Conservation (phyloP, 352 stramenopile genomes). For the Phytophthora quininea region DNA sequence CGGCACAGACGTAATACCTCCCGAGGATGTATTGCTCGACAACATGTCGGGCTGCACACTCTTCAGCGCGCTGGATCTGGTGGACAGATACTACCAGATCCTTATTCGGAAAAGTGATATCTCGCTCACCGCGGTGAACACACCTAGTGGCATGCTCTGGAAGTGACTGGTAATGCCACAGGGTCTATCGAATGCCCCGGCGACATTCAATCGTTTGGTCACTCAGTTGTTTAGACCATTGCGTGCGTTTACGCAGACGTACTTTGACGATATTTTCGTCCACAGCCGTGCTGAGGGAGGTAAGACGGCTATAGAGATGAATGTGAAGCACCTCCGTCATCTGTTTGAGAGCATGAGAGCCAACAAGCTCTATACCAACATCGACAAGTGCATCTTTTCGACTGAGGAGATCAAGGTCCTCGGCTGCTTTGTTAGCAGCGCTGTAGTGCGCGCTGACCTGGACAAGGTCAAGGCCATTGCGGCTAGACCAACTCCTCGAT, state of each 20-base stretch:
- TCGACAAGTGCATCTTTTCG: neutral
- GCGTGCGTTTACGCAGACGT: slow-evolving; percentile 14
- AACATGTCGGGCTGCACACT: slow-evolving; percentile 14
- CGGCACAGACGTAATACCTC: slow-evolving; percentile 31
- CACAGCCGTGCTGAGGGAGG: slow-evolving; percentile 7
- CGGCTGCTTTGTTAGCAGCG: neutral
- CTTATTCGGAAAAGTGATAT: slow-evolving; percentile 12
- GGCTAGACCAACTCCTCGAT: neutral
- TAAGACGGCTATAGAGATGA: neutral
- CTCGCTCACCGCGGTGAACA: slow-evolving; percentile 19
- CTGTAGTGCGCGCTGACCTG: neutral
- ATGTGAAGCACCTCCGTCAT: neutral
- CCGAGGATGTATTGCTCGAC: slow-evolving; percentile 32
- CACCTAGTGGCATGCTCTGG: slow-evolving; percentile 24
- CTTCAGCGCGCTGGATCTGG: slow-evolving; percentile 8
- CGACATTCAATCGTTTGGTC: neutral
- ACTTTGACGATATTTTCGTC: slow-evolving; percentile 41
- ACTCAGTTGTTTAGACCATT: neutral
- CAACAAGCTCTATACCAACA: neutral
- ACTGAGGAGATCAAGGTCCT: slow-evolving; percentile 1
- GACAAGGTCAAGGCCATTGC: neutral
- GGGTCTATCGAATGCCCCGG: slow-evolving; percentile 20
- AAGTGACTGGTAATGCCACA: slow-evolving; percentile 30
- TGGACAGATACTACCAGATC: slow-evolving; percentile 1
- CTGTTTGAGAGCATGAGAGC: neutral